Base-by-base conservation (phyloP, 768 basidiomycete genomes). In the Candolleomyces aberdarensis region DNA sequence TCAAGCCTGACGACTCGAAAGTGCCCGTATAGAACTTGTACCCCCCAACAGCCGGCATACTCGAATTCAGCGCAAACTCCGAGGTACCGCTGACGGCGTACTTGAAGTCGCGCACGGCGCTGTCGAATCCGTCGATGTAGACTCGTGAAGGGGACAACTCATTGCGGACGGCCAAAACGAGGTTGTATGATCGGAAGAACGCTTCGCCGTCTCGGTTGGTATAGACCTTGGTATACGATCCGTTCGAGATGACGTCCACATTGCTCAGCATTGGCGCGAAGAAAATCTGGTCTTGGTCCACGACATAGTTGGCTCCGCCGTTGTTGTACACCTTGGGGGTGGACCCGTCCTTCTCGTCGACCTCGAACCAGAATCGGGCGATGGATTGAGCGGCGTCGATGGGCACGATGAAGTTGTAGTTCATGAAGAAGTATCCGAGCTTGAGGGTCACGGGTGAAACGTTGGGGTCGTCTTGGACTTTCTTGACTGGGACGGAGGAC, bases 361-460 rank as follows among this genome's bases (percentile, higher is more conserved):
- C 76, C 29, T 74, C 70, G 66, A 83, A 83, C 80, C 80, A 82
- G 67, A 82, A 82, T 39, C 76, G 78, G 36, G 78, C 74, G 56
- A 83, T 73, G n/a, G 80, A 81, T 9, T 67, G 68, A 5, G 72
- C 60, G 7, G 74, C 62, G 64, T 77, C 67, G 59, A 82, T 72
- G 2, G 76, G 76, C 5, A 77, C 77, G n/a, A 78, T 66, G 62
- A 79, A 81, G 57, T 77, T 69, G 68, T 80, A 83, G 63, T 76
- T 74, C 41, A 75, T 69, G 54, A 78, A 76, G 59, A 61, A 73
- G 54, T 70, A 71, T 4, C 76, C 76, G 56, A 75, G 68, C 10
- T 63, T 66, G 31, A 69, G 61, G 14, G 78, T 71, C 15, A 79
- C 66, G 14, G 78, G 75, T 31, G 78, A 77, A 57, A 76, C 59